These are phyloP conservation scores for Margaritispora aquatica DNA, from an alignment of 495 filamentous ascomycete species.

Conservation along the genomic window DNA sequence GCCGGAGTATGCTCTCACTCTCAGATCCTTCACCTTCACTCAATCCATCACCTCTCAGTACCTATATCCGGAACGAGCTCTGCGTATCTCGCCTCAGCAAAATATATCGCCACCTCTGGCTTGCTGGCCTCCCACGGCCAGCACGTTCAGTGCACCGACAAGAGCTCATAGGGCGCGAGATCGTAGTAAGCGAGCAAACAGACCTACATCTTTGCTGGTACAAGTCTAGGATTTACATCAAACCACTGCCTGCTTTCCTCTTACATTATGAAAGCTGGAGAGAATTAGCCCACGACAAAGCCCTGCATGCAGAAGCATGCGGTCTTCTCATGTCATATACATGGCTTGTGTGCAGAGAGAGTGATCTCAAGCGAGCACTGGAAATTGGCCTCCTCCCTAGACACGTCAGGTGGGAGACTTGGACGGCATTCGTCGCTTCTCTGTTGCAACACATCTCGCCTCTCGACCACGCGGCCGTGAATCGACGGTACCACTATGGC, in stretches of 20 bases:
- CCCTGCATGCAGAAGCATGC: not conserved
- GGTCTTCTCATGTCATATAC: constrained; percentile 39
- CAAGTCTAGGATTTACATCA: constrained; percentile 43
- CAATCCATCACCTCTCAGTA: not conserved
- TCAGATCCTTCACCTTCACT: not conserved
- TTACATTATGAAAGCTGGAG: constrained; percentile 39
- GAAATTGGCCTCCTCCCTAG: constrained; percentile 24
- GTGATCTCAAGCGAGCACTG: constrained; percentile 35
- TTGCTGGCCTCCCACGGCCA: constrained; percentile 10
- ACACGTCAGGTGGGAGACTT: constrained; percentile 20
- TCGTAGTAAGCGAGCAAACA: constrained; percentile 40
- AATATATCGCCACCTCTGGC: constrained; percentile 21
- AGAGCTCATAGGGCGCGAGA: constrained; percentile 31
- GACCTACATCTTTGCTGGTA: constrained; percentile 52
- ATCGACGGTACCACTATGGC: constrained; percentile 32
- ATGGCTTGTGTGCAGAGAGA: constrained; percentile 29
- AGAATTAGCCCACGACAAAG: not conserved
- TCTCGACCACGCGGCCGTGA: not conserved
- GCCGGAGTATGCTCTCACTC: not conserved
- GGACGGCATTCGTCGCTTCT: constrained; percentile 10
- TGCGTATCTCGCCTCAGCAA: constrained; percentile 6
- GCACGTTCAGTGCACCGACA: constrained; percentile 37
- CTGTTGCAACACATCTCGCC: not conserved
- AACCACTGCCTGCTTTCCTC: constrained; percentile 47
- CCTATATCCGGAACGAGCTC: not conserved